Conservation (phyloP, 2,329 filamentous ascomycete species). For the Pseudohalonectria lignicola region DNA sequence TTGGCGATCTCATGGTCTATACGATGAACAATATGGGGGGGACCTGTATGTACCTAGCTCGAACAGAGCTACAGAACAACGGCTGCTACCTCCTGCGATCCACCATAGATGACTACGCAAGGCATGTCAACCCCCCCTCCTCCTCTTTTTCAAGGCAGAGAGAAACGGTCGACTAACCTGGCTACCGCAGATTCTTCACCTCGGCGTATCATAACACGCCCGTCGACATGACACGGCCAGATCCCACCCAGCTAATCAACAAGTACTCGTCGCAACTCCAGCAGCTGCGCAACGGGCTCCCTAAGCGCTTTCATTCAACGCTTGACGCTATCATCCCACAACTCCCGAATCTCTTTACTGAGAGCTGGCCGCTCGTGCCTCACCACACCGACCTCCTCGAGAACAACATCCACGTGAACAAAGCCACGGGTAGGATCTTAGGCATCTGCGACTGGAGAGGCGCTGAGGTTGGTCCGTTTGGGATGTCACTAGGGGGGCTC, state of each 20-base stretch:
- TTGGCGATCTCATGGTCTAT: not conserved
- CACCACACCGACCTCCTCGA: slow-evolving; percentile 10
- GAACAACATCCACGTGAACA: slow-evolving; percentile 11
- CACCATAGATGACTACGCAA: not conserved
- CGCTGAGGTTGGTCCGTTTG: slow-evolving; percentile 9
- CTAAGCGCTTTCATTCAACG: slow-evolving; percentile 6
- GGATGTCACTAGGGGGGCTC: slow-evolving; percentile 8
- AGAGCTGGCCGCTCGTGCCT: slow-evolving; percentile 8
- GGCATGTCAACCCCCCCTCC: not conserved
- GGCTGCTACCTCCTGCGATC: not conserved
- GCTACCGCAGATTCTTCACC: not conserved
- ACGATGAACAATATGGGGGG: not conserved
- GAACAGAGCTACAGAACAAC: not conserved
- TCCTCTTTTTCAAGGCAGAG: not conserved
- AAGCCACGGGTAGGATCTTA: slow-evolving; percentile 6
- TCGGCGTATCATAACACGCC: slow-evolving; percentile 1
- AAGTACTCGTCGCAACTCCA: slow-evolving; percentile 6
- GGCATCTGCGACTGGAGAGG: slow-evolving; percentile 10
- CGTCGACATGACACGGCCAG: not conserved
- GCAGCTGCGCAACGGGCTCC: slow-evolving; percentile 5
- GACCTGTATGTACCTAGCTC: not conserved
- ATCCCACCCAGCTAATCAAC: slow-evolving; percentile 2
- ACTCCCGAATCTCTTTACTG: slow-evolving; percentile 6
- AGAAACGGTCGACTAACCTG: not conserved
- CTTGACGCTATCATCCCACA: slow-evolving; percentile 5